Base-by-base conservation (phyloP, 345 rosid species). In the Physaria fendleri region DNA sequence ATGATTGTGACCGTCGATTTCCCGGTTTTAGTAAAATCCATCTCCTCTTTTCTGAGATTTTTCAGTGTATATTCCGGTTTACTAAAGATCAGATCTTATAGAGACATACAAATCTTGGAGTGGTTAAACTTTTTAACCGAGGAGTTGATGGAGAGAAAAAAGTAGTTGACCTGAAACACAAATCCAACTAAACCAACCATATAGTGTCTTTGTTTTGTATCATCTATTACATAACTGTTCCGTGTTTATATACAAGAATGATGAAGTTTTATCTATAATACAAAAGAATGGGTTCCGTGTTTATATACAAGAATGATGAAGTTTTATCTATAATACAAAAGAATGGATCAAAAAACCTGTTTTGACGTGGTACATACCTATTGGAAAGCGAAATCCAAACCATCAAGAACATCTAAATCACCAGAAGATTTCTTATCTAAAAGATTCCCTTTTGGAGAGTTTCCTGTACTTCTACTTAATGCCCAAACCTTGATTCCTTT, bases 381-480 rank as follows among this genome's bases (percentile, higher is more conserved):
- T 8, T 56, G 51, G 43, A 29, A 34, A 56, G 61, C 39, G 32
- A 64, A 68, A 56, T 72, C 71, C 72, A 82, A 61, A 56, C 91
- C 87, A 50, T 84, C 87, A 53, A 81, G 71, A 0, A 78, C 59
- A 61, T 82, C 91, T 63, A 78, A 71, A 28, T 64, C 51, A 58
- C 65, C 74, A 33, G 72, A 33, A 4, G 48, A 51, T 22, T 59
- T 66, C 20, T 56, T 50, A 48, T 62, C 68, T 28, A 69, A 66
- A 44, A n/a, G 37, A 6, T 33, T 20, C 3, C 46, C 74, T 41
- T 37, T 61, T 2, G 91, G 97, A 23, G 99, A 83, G 76, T 63
- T 79, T 16, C 90, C 91, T 1, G 80, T 64, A 60, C 99, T 89
- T 76, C 66, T 82, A 69, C 92, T 82, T 47, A 68, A 12, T 13